Percentiles rank a stretch among this genome's conserved stretches.
Evolutionary conservation across 164 flowering plant genomes (phyloP).

Genomic region (Warburgia ugandensis): DNA sequence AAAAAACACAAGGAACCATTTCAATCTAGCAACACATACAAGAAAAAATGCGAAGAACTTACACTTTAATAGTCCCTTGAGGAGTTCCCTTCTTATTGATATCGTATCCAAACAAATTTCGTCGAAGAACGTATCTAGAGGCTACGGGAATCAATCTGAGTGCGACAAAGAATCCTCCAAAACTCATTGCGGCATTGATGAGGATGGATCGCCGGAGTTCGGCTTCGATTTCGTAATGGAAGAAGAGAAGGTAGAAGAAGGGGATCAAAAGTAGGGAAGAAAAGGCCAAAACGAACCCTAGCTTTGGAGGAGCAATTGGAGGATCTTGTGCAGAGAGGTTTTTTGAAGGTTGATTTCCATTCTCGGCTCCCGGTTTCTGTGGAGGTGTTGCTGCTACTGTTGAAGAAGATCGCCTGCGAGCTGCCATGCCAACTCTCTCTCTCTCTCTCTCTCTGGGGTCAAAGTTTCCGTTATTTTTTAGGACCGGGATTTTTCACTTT

Average conservation of each 20-base stretch:
- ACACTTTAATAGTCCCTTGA: slow-evolving; percentile 82
- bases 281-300: slow-evolving; percentile 26
- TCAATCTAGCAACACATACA: neutral
- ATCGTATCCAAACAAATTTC: slow-evolving; percentile 72
- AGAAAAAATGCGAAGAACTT: slow-evolving; percentile 4
- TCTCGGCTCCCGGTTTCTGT: too few species aligned
- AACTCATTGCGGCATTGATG: slow-evolving; percentile 53
- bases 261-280: slow-evolving; percentile 30
- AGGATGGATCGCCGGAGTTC: slow-evolving; percentile 58
- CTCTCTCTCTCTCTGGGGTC: too few species aligned
- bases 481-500: too few species aligned
- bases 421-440: too few species aligned
- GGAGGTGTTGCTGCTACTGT: too few species aligned
- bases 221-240: slow-evolving; percentile 50
- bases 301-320: slow-evolving; percentile 44
- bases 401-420: too few species aligned
- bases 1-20: neutral
- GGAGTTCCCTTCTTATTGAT: slow-evolving; percentile 90
- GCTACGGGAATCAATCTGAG: slow-evolving; percentile 71
- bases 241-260: slow-evolving; percentile 50
- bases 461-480: too few species aligned
- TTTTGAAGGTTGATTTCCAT: too few species aligned
- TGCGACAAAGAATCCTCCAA: slow-evolving; percentile 53
- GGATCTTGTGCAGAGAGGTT: slow-evolving; percentile 25
- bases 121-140: slow-evolving; percentile 51